These are phyloP conservation scores for Acacia acuminata DNA, from an alignment of 306 rosid genomes.

Conservation along the genomic window DNA sequence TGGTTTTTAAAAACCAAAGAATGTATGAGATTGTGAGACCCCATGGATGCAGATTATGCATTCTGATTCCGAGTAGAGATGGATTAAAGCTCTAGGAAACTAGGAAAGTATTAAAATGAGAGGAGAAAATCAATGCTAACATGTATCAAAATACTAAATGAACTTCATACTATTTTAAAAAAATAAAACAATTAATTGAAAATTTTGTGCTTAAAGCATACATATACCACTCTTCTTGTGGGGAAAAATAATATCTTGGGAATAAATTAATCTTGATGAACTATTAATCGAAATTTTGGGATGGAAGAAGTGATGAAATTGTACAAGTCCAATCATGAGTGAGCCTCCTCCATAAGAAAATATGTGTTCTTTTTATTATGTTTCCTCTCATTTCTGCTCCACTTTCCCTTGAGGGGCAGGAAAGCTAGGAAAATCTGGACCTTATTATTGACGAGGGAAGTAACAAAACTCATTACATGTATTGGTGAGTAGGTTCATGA, in stretches of 20 bases:
- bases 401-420: not conserved
- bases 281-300: not conserved
- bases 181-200: not conserved
- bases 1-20: not conserved
- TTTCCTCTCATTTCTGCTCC: not conserved
- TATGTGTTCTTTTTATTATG: not conserved
- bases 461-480: not conserved
- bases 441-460: not conserved
- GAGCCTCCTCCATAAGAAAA: slow-evolving; percentile 5
- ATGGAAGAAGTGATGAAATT: slow-evolving; percentile 2
- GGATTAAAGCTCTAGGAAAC: slow-evolving; percentile 8
- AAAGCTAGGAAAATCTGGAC: not conserved
- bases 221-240: not conserved
- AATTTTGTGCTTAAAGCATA: not conserved
- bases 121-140: not conserved
- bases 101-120: not conserved
- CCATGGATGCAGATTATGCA: not conserved
- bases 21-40: not conserved
- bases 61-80: not conserved
- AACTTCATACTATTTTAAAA: not conserved
- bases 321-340: slow-evolving; percentile 3
- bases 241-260: not conserved
- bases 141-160: not conserved
- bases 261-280: not conserved
- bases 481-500: slow-evolving; percentile 5